These are phyloP conservation scores for Rhodotorula sp. DNA, from an alignment of 1,284 basidiomycete species.

Conservation along the genomic window DNA sequence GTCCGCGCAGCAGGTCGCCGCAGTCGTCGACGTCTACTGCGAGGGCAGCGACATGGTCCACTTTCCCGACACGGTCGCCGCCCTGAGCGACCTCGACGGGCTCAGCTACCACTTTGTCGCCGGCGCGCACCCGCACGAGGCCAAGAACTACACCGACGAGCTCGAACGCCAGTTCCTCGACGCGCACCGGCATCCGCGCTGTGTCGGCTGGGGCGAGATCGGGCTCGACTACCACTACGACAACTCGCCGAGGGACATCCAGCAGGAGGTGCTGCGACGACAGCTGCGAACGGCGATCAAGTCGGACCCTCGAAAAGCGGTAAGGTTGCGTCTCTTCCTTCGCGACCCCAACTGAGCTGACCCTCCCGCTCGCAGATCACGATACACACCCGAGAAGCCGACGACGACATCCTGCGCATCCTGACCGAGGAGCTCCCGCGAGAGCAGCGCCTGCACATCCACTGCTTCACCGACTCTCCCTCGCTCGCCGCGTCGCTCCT, in stretches of 20 bases:
- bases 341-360: background rate
- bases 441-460: conserved; percentile 57
- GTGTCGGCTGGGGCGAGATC: conserved; percentile 81
- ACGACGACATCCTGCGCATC: conserved; percentile 73
- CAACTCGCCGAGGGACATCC: conserved; percentile 66
- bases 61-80: conserved; percentile 54
- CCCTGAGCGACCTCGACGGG: conserved; percentile 8
- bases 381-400: conserved; percentile 76
- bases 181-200: conserved; percentile 66
- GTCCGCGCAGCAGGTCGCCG: background rate
- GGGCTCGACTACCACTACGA: conserved; percentile 82
- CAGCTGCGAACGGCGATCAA: conserved; percentile 68
- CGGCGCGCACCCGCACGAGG: conserved; percentile 60
- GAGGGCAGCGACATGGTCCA: conserved; percentile 64
- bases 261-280: conserved; percentile 64
- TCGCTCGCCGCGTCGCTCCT: conserved; percentile 69
- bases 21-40: conserved; percentile 79
- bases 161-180: conserved; percentile 72
- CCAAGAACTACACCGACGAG: conserved; percentile 64
- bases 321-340: background rate
- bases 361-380: conserved; percentile 55
- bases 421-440: conserved; percentile 69
- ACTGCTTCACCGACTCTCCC: conserved; percentile 69
- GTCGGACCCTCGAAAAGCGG: conserved; percentile 57
- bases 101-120: conserved; percentile 34